Evolutionary conservation across 148 eudicot genomes (phyloP).

Genomic region (Rhododendron ovatum): DNA sequence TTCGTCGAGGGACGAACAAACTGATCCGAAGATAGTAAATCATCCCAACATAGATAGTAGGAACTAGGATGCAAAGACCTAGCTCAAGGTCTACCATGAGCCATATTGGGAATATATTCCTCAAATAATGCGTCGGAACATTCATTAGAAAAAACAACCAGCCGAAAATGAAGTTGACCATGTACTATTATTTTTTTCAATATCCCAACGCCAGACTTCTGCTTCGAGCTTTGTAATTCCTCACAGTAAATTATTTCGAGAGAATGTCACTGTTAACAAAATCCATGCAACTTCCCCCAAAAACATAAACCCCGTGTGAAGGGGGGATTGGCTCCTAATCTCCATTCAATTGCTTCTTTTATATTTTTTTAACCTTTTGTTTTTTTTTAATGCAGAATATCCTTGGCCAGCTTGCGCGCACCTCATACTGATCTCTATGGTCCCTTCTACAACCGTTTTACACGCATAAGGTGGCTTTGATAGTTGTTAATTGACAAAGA

Average conservation of each 20-base stretch:
- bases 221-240: conserved; percentile 9
- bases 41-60: neutral
- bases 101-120: neutral
- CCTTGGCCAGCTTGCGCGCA: too few species aligned
- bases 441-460: too few species aligned
- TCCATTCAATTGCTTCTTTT: neutral
- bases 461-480: too few species aligned
- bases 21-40: neutral
- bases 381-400: too few species aligned
- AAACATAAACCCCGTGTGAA: neutral
- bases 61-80: neutral
- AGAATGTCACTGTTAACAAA: conserved; percentile 1
- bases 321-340: neutral
- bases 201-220: neutral
- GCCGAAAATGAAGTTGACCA: neutral
- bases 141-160: neutral
- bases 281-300: neutral
- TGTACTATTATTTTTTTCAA: neutral
- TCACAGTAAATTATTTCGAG: neutral
- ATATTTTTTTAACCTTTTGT: too few species aligned
- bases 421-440: too few species aligned
- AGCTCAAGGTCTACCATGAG: neutral
- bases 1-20: too few species aligned
- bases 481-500: too few species aligned
- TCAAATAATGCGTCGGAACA: neutral